Base-by-base conservation (phyloP, 192 early-diverging fungal species). In the Rhizophagus prolifer region DNA sequence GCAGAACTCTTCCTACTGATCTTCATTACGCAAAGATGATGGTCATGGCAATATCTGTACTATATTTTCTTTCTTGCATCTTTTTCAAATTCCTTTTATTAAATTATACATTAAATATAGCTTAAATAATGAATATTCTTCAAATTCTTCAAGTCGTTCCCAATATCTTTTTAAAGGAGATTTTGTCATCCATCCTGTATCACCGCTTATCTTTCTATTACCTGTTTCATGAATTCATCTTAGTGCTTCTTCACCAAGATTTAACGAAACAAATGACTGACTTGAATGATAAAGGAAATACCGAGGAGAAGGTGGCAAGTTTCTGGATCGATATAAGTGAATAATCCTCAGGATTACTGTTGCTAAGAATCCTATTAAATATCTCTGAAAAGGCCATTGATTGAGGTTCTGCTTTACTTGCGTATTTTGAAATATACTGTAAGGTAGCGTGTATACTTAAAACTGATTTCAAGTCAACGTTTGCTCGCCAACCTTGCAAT, bases 401-500 rank as follows among this genome's bases (percentile, higher is more conserved):
- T n/a, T n/a, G n/a, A n/a, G n/a, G n/a, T n/a, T n/a, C n/a, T n/a
- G n/a, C n/a, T n/a, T n/a, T n/a, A n/a, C n/a, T n/a, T n/a, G n/a
- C n/a, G n/a, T n/a, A n/a, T n/a, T n/a, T n/a, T n/a, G n/a, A n/a
- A n/a, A n/a, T 34, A 5, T 69, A 47, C 36, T 69, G 38, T 2
- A 69, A 26, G 23, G 67, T 36, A 0, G 13, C 36, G 25, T 69
- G 36, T 1, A 47, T 69, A 16, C 67, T 69, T 3, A 69, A 9
- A 26, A 69, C 34, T 23, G 38, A 36, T 9, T 69, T 69, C 3
- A 69, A 46, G 28, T 69, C 38, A 41, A 69, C 36, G 23, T 69
- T 69, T 46, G 67, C 67, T 9, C 67, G 4, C 38, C 67, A 69
- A 0, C 67, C 36, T 69, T 69, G 67, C 38, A 69, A 26, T 28